Conservation (phyloP, 108 stramenopile species). For the Schizochytrium sp. region DNA sequence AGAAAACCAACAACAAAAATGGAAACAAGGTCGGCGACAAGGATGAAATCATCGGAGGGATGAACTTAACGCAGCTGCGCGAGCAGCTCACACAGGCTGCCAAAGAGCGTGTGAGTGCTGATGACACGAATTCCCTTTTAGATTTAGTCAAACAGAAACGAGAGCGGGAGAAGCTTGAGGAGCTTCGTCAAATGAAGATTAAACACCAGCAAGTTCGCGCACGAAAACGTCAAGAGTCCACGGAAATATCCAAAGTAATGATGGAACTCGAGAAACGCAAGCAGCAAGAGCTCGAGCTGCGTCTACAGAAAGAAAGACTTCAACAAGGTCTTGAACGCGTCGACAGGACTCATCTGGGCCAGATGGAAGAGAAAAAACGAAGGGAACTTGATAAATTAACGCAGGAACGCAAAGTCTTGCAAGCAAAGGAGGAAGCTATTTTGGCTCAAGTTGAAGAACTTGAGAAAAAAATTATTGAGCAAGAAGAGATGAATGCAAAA, state of each 20-base stretch:
- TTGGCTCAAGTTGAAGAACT: constrained; percentile 19
- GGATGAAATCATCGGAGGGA: neutral
- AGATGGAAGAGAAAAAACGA: constrained; percentile 19
- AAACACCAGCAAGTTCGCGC: neutral
- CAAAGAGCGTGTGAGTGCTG: neutral
- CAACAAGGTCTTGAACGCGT: constrained; percentile 28
- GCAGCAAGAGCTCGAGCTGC: constrained; percentile 17
- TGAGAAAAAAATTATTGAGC: constrained; percentile 27
- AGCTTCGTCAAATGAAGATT: constrained; percentile 20
- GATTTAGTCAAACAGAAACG: constrained; percentile 21
- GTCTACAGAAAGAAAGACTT: neutral
- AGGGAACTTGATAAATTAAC: neutral
- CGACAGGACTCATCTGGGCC: neutral
- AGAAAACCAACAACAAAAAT: neutral
- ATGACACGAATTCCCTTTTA: neutral
- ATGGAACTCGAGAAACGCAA: constrained; percentile 38
- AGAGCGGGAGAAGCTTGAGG: constrained; percentile 5
- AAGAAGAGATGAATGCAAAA: constrained; percentile 19
- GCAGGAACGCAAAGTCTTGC: neutral
- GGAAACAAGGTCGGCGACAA: neutral
- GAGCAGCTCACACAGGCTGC: neutral
- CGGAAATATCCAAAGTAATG: constrained; percentile 20
- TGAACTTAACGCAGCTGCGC: constrained; percentile 11
- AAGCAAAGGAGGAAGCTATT: constrained; percentile 5
- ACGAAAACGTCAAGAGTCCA: constrained; percentile 30